Base-by-base conservation (phyloP, 1,284 basidiomycete genomes). In the Earliella scabrosa region DNA sequence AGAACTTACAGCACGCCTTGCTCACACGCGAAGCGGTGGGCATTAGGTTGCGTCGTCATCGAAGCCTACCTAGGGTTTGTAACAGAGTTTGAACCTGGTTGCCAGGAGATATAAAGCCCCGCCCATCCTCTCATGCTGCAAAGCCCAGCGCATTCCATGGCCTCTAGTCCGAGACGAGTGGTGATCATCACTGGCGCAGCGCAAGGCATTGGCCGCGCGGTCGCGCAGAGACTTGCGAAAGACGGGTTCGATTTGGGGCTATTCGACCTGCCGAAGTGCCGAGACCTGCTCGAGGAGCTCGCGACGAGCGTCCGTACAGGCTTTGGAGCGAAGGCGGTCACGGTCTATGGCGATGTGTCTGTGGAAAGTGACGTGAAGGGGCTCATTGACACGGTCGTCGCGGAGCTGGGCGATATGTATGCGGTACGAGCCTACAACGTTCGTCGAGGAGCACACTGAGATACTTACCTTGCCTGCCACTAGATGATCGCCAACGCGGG, bases 401-500 rank as follows among this genome's bases (percentile, higher is more conserved):
- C 50, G 7, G 54, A 62, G 45, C 54, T 73, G 7, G 72, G 72
- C 0, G 61, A 66, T 31, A 24, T 72, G 24, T 61, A 50, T 34
- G 60, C 60, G 44, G 60, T 61, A n/a, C 36, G 60, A 3, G 9
- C 13, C 4, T n/a, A n/a, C n/a, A n/a, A 13, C 20, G 5, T 6
- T 21, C 18, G 13, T n/a, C n/a, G n/a, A n/a, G n/a, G n/a, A n/a
- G n/a, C n/a, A n/a, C n/a, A n/a, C n/a, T n/a, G n/a, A n/a, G n/a
- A n/a, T n/a, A n/a, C n/a, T n/a, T n/a, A n/a, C n/a, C n/a, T n/a
- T n/a, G n/a, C n/a, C n/a, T n/a, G n/a, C n/a, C n/a, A n/a, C 3
- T 10, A 72, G 70, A 70, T 72, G 68, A 59, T 73, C 9, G 71
- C 71, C 7, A 72, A 72, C 43, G 71, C 69, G 4, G 69, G 69